Evolutionary conservation across 2,329 filamentous ascomycete species (phyloP).

Genomic region (Monosporascus sp.): DNA sequence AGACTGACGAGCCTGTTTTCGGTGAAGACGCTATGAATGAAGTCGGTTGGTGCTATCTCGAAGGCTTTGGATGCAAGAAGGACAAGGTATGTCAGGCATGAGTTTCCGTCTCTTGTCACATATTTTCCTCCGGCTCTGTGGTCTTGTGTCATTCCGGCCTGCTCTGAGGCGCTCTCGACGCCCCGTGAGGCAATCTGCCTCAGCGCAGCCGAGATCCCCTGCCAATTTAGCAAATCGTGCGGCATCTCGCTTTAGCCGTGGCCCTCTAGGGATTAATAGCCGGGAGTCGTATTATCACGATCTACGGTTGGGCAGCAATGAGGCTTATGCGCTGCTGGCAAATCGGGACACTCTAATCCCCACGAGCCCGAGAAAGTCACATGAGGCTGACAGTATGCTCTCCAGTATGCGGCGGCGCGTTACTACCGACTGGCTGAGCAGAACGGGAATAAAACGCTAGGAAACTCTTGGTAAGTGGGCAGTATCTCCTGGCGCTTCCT

Average conservation of each 20-base stretch:
- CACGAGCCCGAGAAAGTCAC: constrained; percentile 24
- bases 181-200: not conserved
- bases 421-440: constrained; percentile 91
- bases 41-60: constrained; percentile 88
- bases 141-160: not conserved
- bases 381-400: constrained; percentile 46
- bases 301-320: constrained; percentile 37
- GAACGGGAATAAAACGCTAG: constrained; percentile 82
- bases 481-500: constrained; percentile 9
- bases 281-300: constrained; percentile 11
- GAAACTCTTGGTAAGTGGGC: constrained; percentile 83
- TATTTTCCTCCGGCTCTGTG: constrained; percentile 15
- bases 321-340: constrained; percentile 22
- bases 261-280: too few species aligned
- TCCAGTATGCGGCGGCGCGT: constrained; percentile 72
- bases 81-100: constrained; percentile 75
- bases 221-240: not conserved
- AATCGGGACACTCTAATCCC: constrained; percentile 22
- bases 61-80: constrained; percentile 96
- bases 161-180: not conserved
- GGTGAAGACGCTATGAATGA: constrained; percentile 89
- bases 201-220: not conserved
- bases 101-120: constrained; percentile 18
- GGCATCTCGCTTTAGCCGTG: constrained; percentile 4
- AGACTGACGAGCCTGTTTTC: constrained; percentile 24